Conservation (phyloP, 768 basidiomycete species). For the Leccinum incarnatum region DNA sequence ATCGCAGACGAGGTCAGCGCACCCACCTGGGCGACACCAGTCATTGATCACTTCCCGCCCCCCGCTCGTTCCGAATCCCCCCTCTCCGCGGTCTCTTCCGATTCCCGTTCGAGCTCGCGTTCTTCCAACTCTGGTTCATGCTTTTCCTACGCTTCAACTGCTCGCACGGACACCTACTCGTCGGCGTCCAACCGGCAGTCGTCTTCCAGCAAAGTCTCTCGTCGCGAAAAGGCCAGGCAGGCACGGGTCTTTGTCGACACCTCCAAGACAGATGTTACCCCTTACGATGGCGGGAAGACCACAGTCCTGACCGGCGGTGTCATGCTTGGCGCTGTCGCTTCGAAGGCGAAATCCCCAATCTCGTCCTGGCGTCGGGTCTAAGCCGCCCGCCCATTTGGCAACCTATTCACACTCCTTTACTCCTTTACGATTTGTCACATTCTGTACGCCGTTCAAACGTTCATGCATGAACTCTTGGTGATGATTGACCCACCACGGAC, state of each 20-base stretch:
- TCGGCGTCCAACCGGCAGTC: slow-evolving; percentile 41
- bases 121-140: slow-evolving; percentile 74
- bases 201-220: slow-evolving; percentile 53
- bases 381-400: slow-evolving; percentile 16
- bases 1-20: slow-evolving; percentile 69
- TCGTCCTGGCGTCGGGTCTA: slow-evolving; percentile 61
- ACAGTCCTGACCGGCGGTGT: slow-evolving; percentile 85
- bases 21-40: slow-evolving; percentile 68
- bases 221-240: slow-evolving; percentile 67
- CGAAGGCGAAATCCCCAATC: slow-evolving; percentile 30
- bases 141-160: slow-evolving; percentile 64
- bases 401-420: slow-evolving; percentile 24
- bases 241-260: slow-evolving; percentile 72
- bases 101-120: slow-evolving; percentile 52
- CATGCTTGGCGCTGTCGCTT: slow-evolving; percentile 65
- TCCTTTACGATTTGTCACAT: slow-evolving; percentile 19
- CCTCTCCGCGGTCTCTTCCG: slow-evolving; percentile 52
- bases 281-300: slow-evolving; percentile 86
- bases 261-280: slow-evolving; percentile 75
- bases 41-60: slow-evolving; percentile 56
- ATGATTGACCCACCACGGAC: slow-evolving; percentile 30
- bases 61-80: slow-evolving; percentile 55
- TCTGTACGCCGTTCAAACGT: slow-evolving; percentile 15
- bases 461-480: slow-evolving; percentile 26
- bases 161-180: slow-evolving; percentile 49